phyloP scores from a whole-genome alignment of 1,139 yeast genomes.

The Yamadazyma dushanensis region DNA sequence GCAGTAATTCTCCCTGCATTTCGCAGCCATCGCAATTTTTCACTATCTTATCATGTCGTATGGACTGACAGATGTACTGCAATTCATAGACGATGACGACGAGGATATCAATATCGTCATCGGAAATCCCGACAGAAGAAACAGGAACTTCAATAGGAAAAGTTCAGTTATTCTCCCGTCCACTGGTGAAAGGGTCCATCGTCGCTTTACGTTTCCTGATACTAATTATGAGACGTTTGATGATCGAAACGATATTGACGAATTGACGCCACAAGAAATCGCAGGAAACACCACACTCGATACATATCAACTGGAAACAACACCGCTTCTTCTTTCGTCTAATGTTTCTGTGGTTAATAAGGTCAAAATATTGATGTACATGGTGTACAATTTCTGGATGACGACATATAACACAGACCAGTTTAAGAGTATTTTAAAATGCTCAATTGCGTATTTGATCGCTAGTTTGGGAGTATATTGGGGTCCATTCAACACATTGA shows the following conservation, averaged over 20 bases:
- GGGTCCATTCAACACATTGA: constrained; percentile 49
- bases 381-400: background rate
- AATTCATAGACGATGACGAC: constrained; percentile 2
- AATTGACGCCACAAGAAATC: background rate
- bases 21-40: background rate
- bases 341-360: constrained; percentile 8
- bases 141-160: constrained; percentile 20
- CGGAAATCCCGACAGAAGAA: constrained; percentile 13
- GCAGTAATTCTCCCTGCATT: no score
- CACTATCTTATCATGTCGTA: constrained; percentile 3
- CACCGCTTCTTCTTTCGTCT: constrained; percentile 4
- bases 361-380: constrained; percentile 9
- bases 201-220: constrained; percentile 26
- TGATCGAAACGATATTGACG: background rate
- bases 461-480: constrained; percentile 80
- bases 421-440: constrained; percentile 50
- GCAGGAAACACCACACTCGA: no score
- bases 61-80: constrained; percentile 6
- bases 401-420: constrained; percentile 18
- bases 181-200: constrained; percentile 42
- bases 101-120: constrained; percentile 14
- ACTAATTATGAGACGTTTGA: constrained; percentile 9
- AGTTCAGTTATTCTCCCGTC: constrained; percentile 42
- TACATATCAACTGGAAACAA: no score
- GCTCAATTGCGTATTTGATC: constrained; percentile 68